These are phyloP conservation scores for Arachis monticola DNA, from an alignment of 331 rosid genomes.

Conservation along the genomic window DNA sequence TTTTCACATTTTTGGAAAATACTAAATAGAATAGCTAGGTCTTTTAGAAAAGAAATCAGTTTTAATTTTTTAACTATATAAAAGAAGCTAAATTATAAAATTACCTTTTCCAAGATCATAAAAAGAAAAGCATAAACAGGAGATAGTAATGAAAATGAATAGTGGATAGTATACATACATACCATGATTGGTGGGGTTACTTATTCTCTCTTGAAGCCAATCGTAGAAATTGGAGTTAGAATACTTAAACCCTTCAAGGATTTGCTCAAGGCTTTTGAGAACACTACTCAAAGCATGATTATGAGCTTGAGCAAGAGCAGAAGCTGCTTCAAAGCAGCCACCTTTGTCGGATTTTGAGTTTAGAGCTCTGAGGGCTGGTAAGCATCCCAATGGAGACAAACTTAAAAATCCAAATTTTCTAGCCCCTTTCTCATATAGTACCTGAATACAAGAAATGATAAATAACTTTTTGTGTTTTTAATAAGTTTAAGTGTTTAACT, in stretches of 20 bases:
- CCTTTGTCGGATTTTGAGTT: constrained; percentile 41
- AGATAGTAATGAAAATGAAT: background rate
- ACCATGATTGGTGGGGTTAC: constrained; percentile 56
- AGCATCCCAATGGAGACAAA: constrained; percentile 67
- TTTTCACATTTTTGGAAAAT: no score
- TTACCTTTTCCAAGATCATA: no score
- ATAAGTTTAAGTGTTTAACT: background rate
- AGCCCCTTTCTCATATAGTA: constrained; percentile 53
- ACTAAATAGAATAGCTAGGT: no score
- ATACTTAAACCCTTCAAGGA: constrained; percentile 51
- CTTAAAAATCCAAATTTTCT: constrained; percentile 66
- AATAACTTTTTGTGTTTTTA: background rate
- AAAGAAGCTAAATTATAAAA: no score
- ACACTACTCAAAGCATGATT: constrained; percentile 48
- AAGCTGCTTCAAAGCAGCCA: constrained; percentile 65
- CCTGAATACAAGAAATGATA: constrained; percentile 38
- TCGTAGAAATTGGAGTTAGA: constrained; percentile 56
- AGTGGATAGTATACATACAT: constrained; percentile 6
- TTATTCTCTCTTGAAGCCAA: constrained; percentile 61
- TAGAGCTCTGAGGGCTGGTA: constrained; percentile 64
- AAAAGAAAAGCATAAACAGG: no score
- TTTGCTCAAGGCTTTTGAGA: constrained; percentile 44
- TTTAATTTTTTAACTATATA: no score
- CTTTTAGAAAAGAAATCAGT: no score
- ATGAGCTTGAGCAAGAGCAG: constrained; percentile 59